Evolutionary conservation across 2,329 filamentous ascomycete species (phyloP).

Genomic region (Ambrosiella beaveri): DNA sequence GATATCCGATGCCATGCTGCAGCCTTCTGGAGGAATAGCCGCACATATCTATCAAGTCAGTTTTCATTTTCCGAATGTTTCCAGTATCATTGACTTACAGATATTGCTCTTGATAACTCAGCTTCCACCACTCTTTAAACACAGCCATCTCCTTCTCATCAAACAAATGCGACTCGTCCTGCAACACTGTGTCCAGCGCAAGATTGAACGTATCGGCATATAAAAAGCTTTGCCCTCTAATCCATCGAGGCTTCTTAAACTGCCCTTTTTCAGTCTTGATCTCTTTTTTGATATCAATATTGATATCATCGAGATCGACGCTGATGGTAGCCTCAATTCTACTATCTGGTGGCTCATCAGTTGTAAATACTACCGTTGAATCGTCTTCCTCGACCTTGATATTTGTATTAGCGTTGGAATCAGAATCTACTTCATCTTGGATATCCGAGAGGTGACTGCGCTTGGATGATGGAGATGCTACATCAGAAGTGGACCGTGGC

Average conservation of each 20-base stretch:
- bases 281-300: background rate
- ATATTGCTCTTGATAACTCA: conserved; percentile 79
- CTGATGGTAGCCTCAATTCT: background rate
- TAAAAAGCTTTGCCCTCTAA: conserved; percentile 66
- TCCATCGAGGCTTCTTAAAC: conserved; percentile 32
- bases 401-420: background rate
- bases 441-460: background rate
- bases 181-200: conserved; percentile 72
- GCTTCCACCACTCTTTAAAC: conserved; percentile 54
- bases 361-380: background rate
- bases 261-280: background rate
- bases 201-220: conserved; percentile 97
- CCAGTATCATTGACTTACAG: conserved; percentile 37
- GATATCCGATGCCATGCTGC: conserved; percentile 76
- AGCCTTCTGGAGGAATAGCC: conserved; percentile 82
- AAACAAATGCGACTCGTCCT: conserved; percentile 79
- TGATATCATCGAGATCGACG: background rate
- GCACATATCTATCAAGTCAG: conserved; percentile 50
- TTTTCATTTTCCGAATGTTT: background rate
- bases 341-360: background rate
- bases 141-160: conserved; percentile 59
- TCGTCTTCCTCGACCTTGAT: background rate
- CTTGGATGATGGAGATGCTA: background rate
- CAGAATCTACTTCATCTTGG: background rate
- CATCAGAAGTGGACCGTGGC: background rate